phyloP scores from a whole-genome alignment of 805 yeast genomes.

The Candida silvatica region DNA sequence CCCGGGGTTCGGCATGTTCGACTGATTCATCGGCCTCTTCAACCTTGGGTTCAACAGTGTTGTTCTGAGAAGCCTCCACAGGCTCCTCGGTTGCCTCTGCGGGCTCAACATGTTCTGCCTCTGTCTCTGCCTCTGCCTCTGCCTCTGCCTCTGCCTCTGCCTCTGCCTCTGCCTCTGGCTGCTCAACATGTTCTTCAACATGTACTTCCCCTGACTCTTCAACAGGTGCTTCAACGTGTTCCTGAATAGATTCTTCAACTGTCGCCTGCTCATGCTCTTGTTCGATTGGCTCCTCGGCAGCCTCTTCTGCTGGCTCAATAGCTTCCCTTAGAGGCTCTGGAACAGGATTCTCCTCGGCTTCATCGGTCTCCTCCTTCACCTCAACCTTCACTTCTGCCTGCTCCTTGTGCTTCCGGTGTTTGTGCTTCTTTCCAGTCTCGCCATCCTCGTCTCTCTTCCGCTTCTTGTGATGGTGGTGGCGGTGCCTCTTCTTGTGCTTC shows the following conservation, averaged over 20 bases:
- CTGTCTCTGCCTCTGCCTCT: background rate
- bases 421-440: background rate
- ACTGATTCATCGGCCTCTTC: too few relatives aligned
- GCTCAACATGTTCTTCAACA: background rate
- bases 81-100: background rate
- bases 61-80: too few relatives aligned
- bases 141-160: background rate
- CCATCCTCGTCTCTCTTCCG: conserved; percentile 2
- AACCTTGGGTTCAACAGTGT: too few relatives aligned
- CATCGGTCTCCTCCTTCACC: background rate
- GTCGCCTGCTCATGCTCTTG: background rate
- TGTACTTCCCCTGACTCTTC: background rate
- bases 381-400: conserved; percentile 2
- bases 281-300: background rate
- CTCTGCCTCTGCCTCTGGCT: background rate
- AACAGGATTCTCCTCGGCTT: background rate
- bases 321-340: background rate
- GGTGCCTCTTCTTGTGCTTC: conserved; percentile 3
- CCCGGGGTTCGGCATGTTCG: too few relatives aligned
- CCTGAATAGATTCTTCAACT: background rate
- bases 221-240: background rate
- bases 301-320: conserved; percentile 1
- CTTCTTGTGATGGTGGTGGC: conserved; percentile 4
- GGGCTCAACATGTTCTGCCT: background rate
- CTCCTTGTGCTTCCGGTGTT: conserved; percentile 10